Evolutionary conservation across 1,139 yeast species (phyloP).

Genomic region (Blastobotrys proliferans): DNA sequence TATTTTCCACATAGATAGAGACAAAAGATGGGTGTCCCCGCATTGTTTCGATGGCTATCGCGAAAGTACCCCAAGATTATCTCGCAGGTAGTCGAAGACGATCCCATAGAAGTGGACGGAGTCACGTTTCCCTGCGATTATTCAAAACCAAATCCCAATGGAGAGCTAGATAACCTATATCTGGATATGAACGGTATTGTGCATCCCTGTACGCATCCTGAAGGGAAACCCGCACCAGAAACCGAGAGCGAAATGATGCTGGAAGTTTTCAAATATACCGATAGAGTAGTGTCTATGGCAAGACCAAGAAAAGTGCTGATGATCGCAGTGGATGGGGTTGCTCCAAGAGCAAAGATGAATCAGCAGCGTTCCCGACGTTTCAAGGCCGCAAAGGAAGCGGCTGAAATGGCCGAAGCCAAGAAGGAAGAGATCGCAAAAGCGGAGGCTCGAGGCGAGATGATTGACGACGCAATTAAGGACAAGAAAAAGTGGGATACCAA

Average conservation of each 20-base stretch:
- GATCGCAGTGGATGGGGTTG: slow-evolving; percentile 98
- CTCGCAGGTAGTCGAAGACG: slow-evolving; percentile 79
- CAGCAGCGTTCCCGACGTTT: slow-evolving; percentile 96
- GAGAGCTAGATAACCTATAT: slow-evolving; percentile 86
- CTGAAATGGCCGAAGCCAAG: slow-evolving; percentile 37
- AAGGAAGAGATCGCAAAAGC: slow-evolving; percentile 59
- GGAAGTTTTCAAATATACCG: slow-evolving; percentile 85
- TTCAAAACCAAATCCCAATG: slow-evolving; percentile 83
- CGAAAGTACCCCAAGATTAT: slow-evolving; percentile 91
- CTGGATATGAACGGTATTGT: slow-evolving; percentile 97
- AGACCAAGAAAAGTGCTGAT: slow-evolving; percentile 84
- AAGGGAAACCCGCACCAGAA: slow-evolving; percentile 87
- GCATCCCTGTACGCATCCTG: slow-evolving; percentile 97
- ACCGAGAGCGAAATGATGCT: slow-evolving; percentile 94
- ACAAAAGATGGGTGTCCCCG: slow-evolving; percentile 70
- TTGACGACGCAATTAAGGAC: slow-evolving; percentile 41
- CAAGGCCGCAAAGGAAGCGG: slow-evolving; percentile 91
- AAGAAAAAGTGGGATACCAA: slow-evolving; percentile 79
- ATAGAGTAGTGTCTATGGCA: slow-evolving; percentile 86
- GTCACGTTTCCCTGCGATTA: slow-evolving; percentile 62
- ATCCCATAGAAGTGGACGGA: slow-evolving; percentile 49
- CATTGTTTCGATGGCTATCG: slow-evolving; percentile 95
- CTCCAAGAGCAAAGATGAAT: slow-evolving; percentile 98
- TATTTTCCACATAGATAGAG: too few species aligned
- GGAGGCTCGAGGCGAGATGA: slow-evolving; percentile 39